These are phyloP conservation scores for Galerina sulciceps DNA, from an alignment of 768 basidiomycete species.

Conservation along the genomic window DNA sequence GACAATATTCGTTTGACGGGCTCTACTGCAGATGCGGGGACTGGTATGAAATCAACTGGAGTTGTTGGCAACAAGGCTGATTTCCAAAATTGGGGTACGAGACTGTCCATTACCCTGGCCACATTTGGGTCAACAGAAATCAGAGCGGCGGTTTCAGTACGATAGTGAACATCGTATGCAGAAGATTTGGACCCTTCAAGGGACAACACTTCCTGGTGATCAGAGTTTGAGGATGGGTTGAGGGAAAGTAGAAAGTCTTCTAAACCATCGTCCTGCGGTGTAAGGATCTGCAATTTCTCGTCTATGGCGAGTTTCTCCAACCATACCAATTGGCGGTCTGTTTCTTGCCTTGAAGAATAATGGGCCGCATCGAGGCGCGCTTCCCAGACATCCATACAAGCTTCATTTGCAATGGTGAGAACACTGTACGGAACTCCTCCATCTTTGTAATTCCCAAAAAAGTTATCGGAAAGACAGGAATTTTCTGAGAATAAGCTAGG, in stretches of 20 bases:
- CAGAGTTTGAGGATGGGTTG: neutral
- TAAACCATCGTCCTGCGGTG: conserved; percentile 6
- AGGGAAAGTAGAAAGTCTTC: conserved; percentile 21
- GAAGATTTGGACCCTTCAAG: conserved; percentile 6
- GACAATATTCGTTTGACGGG: conserved; percentile 62
- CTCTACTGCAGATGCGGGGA: conserved; percentile 57
- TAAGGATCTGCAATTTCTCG: conserved; percentile 32
- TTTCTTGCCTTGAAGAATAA: conserved; percentile 18
- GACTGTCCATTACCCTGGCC: conserved; percentile 54
- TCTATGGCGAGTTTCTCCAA: conserved; percentile 61
- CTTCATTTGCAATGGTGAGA: conserved; percentile 37
- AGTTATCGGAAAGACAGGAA: conserved; percentile 53
- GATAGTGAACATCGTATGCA: conserved; percentile 44
- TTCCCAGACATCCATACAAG: conserved; percentile 43
- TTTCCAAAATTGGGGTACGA: conserved; percentile 78
- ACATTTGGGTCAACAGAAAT: conserved; percentile 48
- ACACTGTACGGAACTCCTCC: conserved; percentile 44
- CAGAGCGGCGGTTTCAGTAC: conserved; percentile 48
- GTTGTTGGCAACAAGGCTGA: conserved; percentile 59
- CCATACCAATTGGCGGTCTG: conserved; percentile 56
- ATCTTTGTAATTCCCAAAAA: conserved; percentile 60
- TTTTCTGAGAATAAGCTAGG: conserved; percentile 38
- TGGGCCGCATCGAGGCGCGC: conserved; percentile 29
- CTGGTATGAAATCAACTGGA: conserved; percentile 55
- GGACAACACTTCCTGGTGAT: conserved; percentile 21